These are phyloP conservation scores for Ceriops zippeliana DNA, from an alignment of 345 rosid species.

Conservation along the genomic window DNA sequence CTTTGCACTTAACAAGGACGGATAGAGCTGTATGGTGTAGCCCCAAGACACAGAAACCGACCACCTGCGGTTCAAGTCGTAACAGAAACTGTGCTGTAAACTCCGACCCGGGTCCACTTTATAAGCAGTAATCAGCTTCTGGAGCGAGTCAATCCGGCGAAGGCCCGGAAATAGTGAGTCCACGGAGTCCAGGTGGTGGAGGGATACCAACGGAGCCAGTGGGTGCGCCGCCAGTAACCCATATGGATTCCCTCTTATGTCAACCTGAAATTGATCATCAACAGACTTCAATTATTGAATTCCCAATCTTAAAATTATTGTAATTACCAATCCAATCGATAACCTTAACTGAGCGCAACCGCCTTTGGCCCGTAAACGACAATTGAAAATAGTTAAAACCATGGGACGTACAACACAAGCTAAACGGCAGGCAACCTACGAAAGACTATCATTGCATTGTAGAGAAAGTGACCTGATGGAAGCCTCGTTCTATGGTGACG, in stretches of 20 bases:
- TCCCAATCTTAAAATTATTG: neutral
- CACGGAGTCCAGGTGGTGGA: constrained; percentile 78
- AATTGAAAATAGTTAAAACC: too few species aligned
- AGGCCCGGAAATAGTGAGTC: constrained; percentile 52
- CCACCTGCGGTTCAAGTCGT: constrained; percentile 59
- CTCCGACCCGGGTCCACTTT: constrained; percentile 59
- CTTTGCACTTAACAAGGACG: constrained; percentile 48
- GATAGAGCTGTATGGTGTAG: constrained; percentile 66
- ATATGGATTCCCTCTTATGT: constrained; percentile 69
- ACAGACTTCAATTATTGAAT: neutral
- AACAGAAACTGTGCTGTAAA: constrained; percentile 73
- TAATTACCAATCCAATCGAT: too few species aligned
- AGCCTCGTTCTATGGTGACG: constrained; percentile 71
- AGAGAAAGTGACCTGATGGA: constrained; percentile 62
- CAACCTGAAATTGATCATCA: constrained; percentile 41
- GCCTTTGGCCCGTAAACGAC: too few species aligned
- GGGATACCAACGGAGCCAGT: constrained; percentile 71
- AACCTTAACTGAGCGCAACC: too few species aligned
- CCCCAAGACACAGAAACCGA: constrained; percentile 88
- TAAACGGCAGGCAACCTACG: neutral
- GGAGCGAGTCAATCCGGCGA: constrained; percentile 45
- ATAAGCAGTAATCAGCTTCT: constrained; percentile 45
- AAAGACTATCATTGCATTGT: neutral
- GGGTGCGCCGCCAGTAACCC: constrained; percentile 88
- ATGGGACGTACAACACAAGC: too few species aligned